Evolutionary conservation across 495 filamentous ascomycete species (phyloP).

Genomic region (Talaromyces wortmannii): DNA sequence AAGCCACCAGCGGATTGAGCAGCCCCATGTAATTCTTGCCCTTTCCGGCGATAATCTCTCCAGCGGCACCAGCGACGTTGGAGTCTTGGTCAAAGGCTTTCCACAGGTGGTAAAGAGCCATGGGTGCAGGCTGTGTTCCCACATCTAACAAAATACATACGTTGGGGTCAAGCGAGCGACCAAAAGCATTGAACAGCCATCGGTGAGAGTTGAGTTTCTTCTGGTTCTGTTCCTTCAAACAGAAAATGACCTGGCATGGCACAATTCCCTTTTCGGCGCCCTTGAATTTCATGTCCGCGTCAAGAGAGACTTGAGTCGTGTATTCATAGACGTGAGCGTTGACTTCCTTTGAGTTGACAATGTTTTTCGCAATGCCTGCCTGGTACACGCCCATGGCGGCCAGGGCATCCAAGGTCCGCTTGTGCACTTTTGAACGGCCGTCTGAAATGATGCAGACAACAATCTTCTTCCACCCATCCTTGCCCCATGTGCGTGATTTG

Average conservation of each 20-base stretch:
- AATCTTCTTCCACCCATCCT: constrained; percentile 98
- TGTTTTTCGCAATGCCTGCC: constrained; percentile 96
- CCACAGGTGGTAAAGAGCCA: constrained; percentile 95
- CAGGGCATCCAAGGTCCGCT: constrained; percentile 87
- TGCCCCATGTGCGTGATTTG: constrained; percentile 93
- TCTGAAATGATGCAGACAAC: constrained; percentile 96
- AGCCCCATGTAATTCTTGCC: constrained; percentile 76
- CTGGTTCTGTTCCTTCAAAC: constrained; percentile 94
- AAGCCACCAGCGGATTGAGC: constrained; percentile 90
- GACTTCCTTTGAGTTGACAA: constrained; percentile 83
- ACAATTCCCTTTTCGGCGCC: constrained; percentile 98
- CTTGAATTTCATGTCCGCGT: constrained; percentile 95
- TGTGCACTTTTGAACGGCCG: constrained; percentile 89
- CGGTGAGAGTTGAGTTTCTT: constrained; percentile 98
- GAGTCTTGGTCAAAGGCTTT: constrained; percentile 98
- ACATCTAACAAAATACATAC: constrained; percentile 96
- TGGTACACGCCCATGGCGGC: constrained; percentile 99
- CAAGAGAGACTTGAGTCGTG: constrained; percentile 94
- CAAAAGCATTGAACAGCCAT: constrained; percentile 99
- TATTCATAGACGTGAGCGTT: constrained; percentile 97
- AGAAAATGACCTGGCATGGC: constrained; percentile 98
- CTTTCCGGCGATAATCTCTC: constrained; percentile 95
- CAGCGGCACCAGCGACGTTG: constrained; percentile 91
- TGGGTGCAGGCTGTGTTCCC: constrained; percentile 80
- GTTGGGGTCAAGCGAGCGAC: constrained; percentile 85